These are phyloP conservation scores for Irpex sp. DNA, from an alignment of 1,284 basidiomycete genomes.

Conservation along the genomic window DNA sequence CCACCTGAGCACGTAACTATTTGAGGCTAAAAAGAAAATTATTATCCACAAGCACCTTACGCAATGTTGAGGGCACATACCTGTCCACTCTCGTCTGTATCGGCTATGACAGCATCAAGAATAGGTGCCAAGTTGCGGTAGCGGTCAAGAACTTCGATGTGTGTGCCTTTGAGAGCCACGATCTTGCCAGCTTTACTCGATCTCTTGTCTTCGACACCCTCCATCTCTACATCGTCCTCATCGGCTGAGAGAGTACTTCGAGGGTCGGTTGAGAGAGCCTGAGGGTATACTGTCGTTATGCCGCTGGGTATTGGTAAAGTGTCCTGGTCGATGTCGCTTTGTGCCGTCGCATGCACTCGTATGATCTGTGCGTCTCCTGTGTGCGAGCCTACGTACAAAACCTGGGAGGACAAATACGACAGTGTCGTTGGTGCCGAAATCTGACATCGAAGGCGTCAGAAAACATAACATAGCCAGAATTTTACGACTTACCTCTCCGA, in stretches of 20 bases:
- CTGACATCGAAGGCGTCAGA: conserved; percentile 31
- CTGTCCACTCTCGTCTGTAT: conserved; percentile 71
- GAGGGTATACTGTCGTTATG: conserved; percentile 34
- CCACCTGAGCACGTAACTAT: conserved; percentile 90
- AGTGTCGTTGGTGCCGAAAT: conserved; percentile 72
- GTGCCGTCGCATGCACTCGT: conserved; percentile 44
- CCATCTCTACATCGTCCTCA: conserved; percentile 24
- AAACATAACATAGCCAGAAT: neutral
- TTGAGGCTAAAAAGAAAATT: conserved; percentile 41
- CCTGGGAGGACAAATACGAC: conserved; percentile 69
- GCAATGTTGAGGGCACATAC: conserved; percentile 33
- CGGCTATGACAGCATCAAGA: conserved; percentile 75
- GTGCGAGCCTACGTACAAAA: conserved; percentile 81
- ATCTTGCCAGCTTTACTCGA: conserved; percentile 36
- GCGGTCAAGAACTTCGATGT: conserved; percentile 53
- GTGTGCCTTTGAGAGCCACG: conserved; percentile 44
- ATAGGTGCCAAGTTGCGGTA: conserved; percentile 87
- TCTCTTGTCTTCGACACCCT: conserved; percentile 12
- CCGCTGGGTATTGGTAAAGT: conserved; percentile 47
- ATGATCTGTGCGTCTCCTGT: conserved; percentile 79
- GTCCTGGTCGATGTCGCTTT: conserved; percentile 34
- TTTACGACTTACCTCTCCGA: conserved; percentile 59
- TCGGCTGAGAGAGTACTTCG: conserved; percentile 10
- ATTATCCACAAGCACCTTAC: neutral
- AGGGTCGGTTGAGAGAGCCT: conserved; percentile 13